A percentile compares a stretch with the other conserved stretches of the same genome.
Evolutionary conservation across 2,329 filamentous ascomycete species (phyloP).

Genomic region (Aspergillus sp.): DNA sequence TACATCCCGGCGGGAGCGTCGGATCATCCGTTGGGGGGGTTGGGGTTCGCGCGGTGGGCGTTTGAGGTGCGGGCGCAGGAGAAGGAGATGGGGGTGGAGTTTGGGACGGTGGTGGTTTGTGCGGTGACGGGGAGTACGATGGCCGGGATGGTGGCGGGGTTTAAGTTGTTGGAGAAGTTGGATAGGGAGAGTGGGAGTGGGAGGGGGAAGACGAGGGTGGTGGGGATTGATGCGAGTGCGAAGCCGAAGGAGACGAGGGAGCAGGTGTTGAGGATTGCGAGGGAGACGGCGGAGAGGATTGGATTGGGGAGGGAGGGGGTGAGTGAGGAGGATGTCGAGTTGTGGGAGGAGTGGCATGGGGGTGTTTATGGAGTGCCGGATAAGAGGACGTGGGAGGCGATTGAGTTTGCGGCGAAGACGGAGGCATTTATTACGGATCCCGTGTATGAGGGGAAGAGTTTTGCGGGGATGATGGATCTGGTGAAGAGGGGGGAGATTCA

Average conservation of each 20-base stretch:
- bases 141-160: conserved; percentile 72
- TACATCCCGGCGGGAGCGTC: conserved; percentile 72
- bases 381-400: conserved; percentile 65
- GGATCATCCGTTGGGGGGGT: conserved; percentile 68
- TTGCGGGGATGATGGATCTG: conserved; percentile 71
- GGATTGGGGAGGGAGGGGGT: conserved; percentile 63
- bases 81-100: conserved; percentile 61
- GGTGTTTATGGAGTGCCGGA: conserved; percentile 69
- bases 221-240: conserved; percentile 67
- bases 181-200: conserved; percentile 29
- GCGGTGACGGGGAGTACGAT: conserved; percentile 71
- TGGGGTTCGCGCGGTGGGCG: conserved; percentile 71
- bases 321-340: conserved; percentile 61
- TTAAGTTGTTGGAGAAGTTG: conserved; percentile 62
- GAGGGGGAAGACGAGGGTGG: conserved; percentile 39
- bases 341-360: conserved; percentile 67
- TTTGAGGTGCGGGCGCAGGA: conserved; percentile 69
- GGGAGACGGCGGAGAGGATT: conserved; percentile 63
- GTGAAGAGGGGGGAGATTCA: conserved; percentile 63
- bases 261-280: conserved; percentile 68
- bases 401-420: conserved; percentile 66
- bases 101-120: conserved; percentile 68
- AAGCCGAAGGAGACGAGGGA: conserved; percentile 63
- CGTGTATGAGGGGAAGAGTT: conserved; percentile 74
- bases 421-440: conserved; percentile 76